phyloP scores from a whole-genome alignment of 495 filamentous ascomycete species.

The Penicillium roqueforti region DNA sequence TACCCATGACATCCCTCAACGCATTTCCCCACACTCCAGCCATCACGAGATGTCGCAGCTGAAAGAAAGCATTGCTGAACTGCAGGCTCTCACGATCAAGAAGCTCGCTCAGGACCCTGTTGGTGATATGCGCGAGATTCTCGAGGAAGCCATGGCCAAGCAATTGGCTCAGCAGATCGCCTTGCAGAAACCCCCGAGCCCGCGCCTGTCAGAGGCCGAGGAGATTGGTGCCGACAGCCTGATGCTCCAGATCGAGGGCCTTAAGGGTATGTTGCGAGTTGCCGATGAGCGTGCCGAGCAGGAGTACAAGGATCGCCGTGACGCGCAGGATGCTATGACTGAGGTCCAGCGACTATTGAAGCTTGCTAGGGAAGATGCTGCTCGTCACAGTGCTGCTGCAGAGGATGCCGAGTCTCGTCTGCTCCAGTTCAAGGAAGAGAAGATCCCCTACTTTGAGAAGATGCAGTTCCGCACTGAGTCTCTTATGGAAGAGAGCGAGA shows the following conservation, averaged over 20 bases:
- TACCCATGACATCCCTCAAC: conserved; percentile 42
- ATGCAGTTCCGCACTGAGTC: conserved; percentile 56
- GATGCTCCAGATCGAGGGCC: conserved; percentile 50
- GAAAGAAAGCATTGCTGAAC: conserved; percentile 53
- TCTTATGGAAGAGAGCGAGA: conserved; percentile 60
- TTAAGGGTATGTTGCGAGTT: conserved; percentile 51
- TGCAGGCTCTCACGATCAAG: conserved; percentile 46
- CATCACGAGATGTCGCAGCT: conserved; percentile 48
- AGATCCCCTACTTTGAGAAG: conserved; percentile 46
- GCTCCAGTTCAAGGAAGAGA: conserved; percentile 50
- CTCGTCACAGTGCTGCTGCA: conserved; percentile 62
- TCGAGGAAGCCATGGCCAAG: conserved; percentile 43
- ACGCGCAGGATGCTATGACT: conserved; percentile 66
- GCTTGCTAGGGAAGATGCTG: conserved; percentile 68
- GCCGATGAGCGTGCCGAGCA: conserved; percentile 50
- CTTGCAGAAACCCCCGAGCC: conserved; percentile 8
- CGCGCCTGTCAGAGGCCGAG: conserved; percentile 39
- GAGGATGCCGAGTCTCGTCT: conserved; percentile 60
- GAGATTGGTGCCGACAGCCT: conserved; percentile 48
- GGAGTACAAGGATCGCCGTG: conserved; percentile 61
- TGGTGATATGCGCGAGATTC: conserved; percentile 40
- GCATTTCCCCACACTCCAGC: conserved; percentile 32
- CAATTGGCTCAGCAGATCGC: conserved; percentile 31
- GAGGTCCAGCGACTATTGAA: conserved; percentile 67
- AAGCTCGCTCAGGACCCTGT: conserved; percentile 39